phyloP scores from a whole-genome alignment of 345 rosid species.

The thale cress (Arabidopsis thaliana) region DNA sequence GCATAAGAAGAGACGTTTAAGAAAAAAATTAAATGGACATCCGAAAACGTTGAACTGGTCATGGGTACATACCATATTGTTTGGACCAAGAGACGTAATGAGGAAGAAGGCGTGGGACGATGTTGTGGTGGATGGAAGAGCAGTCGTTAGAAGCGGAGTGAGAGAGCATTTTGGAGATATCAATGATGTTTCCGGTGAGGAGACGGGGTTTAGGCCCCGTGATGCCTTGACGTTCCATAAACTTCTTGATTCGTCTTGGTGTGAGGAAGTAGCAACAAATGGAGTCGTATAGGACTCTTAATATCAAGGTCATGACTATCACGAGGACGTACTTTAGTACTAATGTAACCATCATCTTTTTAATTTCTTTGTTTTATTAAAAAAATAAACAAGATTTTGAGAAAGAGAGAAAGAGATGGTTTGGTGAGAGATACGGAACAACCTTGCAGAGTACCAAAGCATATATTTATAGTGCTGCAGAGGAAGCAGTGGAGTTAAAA shows the following conservation, averaged over 20 bases:
- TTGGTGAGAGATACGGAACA: slow-evolving; percentile 33
- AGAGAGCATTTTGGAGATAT: slow-evolving; percentile 65
- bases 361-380: slow-evolving; percentile 2
- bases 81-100: slow-evolving; percentile 84
- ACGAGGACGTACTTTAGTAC: slow-evolving; percentile 40
- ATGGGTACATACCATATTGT: slow-evolving; percentile 58
- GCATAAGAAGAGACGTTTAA: background rate
- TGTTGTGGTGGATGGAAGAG: slow-evolving; percentile 67
- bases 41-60: background rate
- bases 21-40: background rate
- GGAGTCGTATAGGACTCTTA: slow-evolving; percentile 58
- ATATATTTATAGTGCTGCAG: slow-evolving; percentile 38
- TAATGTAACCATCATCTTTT: slow-evolving; percentile 33
- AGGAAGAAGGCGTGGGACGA: slow-evolving; percentile 81
- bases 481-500: background rate
- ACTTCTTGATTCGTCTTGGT: slow-evolving; percentile 76
- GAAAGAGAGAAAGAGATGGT: slow-evolving; percentile 22
- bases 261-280: slow-evolving; percentile 67
- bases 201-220: slow-evolving; percentile 81
- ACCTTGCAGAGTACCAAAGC: slow-evolving; percentile 18
- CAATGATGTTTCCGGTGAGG: slow-evolving; percentile 80
- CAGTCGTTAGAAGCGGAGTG: slow-evolving; percentile 65
- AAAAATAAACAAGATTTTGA: background rate
- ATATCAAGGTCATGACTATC: slow-evolving; percentile 40
- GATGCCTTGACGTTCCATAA: slow-evolving; percentile 88